Evolutionary conservation across 2,329 filamentous ascomycete genomes (phyloP), one percentile per base, ranked within the genome.

Genomic region (Helicocarpus griseus): DNA sequence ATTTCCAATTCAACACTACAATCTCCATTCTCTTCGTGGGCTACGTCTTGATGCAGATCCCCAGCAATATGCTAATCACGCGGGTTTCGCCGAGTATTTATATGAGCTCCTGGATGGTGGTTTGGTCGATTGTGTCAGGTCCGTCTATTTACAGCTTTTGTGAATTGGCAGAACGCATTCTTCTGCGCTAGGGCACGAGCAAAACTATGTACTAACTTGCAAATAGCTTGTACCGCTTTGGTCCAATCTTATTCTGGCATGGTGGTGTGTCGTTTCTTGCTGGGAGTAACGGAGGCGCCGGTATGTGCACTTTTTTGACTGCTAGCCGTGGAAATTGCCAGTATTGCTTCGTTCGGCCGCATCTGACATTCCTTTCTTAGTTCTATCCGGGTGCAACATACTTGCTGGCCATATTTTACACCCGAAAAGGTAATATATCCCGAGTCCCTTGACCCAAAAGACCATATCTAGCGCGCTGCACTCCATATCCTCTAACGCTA

Each of bases 371-470:
- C 2, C 24, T 19, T 21, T 14, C 0, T 4, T 54, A 57, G 54
- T 84, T 83, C 63, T 69, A 83, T 24, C 82, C 82, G 0, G 82
- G 82, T 39, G 79, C 79, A 0, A 71, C 85, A 9, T 72, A 83
- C 40, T 79, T 84, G 43, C 71, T 85, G 19, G 81, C 79, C 0
- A 81, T 83, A 58, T 86, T 81, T 77, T 86, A 86, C 64, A 85
- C 81, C 1, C 74, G 80, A 45, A 74, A 76, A 47, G 78, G 81
- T 65, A 59, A 19, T 31, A 17, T 1, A 9, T 14, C 6, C 26
- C 9, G 24, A 6, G 6, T 44, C 26, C 41, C 11, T 5, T n/a
- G 33, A 13, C 29, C 29, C 13, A 8, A 8, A 11, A 0, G 64
- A 67, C 5, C 51, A 47, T 24, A 48, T 53, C 36, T 44, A 56